Base-by-base conservation (phyloP, 2,329 filamentous ascomycete species). In the Alternaria longipes region DNA sequence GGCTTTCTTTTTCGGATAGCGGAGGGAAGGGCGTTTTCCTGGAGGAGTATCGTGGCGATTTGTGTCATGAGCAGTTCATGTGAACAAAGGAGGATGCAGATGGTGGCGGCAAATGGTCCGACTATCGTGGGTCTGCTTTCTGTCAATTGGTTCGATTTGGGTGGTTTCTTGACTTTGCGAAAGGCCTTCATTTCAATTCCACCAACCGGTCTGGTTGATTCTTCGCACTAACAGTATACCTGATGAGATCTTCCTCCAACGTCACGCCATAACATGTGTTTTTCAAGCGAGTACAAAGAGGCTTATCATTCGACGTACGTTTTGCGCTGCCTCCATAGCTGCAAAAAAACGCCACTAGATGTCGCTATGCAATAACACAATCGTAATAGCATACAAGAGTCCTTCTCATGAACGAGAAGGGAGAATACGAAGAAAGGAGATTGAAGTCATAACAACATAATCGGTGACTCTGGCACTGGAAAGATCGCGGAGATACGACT, bases 401-500 rank as follows among this genome's bases (percentile, higher is more conserved):
- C 34, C 30, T 54, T 44, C 46, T 41, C 11, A 38, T 53, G 38
- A 42, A 52, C 49, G 41, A 53, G 22, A 56, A 56, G 54, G 40
- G 38, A 41, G 38, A 14, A 22, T 16, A 36, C 1, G 26, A 56
- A 59, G 18, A 46, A 44, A 54, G 45, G 46, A 36, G 28, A 41
- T 24, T 41, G 30, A 51, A 36, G 30, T 60, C 54, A 42, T 56
- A 44, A 46, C 47, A 45, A 24, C 30, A 30, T 56, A 26, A 51
- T 50, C 62, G 62, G 62, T 28, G 52, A 61, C 44, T 62, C 60
- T 60, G 63, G 41, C 22, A 18, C 28, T 45, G 36, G 46, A 64
- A 55, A 53, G 47, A 24, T 55, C 32, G 38, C 50, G 49, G 46
- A 52, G 54, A 59, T 44, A 63, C 54, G 59, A 46, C n/a, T 40